These are phyloP conservation scores for Gossypium schwendimanii DNA, from an alignment of 441 rosid genomes.

Conservation along the genomic window DNA sequence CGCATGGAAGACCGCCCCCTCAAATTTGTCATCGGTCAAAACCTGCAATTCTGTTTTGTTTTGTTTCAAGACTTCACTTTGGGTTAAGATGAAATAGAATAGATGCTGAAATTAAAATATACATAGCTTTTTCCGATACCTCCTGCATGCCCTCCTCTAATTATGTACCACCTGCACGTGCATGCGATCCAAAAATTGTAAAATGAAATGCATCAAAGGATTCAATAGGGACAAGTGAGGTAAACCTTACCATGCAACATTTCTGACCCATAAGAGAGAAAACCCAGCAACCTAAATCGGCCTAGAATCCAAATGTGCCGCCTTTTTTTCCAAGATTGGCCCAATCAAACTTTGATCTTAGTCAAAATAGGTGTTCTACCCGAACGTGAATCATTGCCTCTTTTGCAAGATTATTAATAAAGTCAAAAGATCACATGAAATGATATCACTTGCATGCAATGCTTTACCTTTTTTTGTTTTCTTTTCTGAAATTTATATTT, in stretches of 20 bases:
- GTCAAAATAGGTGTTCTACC: background rate
- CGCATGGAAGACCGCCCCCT: slow-evolving; percentile 19
- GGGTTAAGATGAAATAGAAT: background rate
- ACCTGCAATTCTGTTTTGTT: background rate
- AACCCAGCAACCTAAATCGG: background rate
- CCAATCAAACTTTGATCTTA: background rate
- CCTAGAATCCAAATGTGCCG: background rate
- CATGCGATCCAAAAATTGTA: background rate
- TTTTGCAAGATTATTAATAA: background rate
- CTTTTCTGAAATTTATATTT: background rate
- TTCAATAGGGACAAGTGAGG: too few species aligned
- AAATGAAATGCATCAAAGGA: too few species aligned
- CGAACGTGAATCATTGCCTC: background rate
- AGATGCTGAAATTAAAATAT: background rate
- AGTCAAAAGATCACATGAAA: background rate
- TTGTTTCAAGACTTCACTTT: background rate
- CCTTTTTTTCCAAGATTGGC: background rate
- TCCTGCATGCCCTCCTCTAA: background rate
- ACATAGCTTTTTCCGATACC: background rate
- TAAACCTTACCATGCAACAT: background rate
- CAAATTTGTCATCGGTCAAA: slow-evolving; percentile 9
- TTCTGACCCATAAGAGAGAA: background rate
- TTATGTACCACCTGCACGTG: background rate
- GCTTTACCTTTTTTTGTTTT: background rate
- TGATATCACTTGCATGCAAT: background rate